Percentiles rank a stretch among this genome's conserved stretches.
Evolutionary conservation across 805 yeast genomes (phyloP).

Genomic region (Pichia occidentalis): DNA sequence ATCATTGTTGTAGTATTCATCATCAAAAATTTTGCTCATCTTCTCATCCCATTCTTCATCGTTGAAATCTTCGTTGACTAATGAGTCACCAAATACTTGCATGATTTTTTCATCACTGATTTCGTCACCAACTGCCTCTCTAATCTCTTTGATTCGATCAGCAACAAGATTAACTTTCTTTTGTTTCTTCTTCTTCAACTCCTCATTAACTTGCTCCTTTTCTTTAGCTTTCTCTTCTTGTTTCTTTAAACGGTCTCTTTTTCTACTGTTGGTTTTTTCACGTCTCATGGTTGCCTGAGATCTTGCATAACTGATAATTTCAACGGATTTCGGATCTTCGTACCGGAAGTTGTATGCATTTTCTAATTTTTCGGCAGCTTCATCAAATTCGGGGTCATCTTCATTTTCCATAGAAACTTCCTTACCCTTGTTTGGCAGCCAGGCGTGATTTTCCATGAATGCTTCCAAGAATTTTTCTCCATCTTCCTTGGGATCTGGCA

Average conservation of each 20-base stretch:
- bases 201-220: slow-evolving; percentile 49
- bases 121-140: slow-evolving; percentile 62
- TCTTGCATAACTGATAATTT: slow-evolving; percentile 92
- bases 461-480: slow-evolving; percentile 61
- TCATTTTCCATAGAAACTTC: slow-evolving; percentile 38
- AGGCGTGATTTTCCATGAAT: slow-evolving; percentile 71
- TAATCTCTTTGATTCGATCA: slow-evolving; percentile 59
- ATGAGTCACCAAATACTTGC: slow-evolving; percentile 63
- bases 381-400: slow-evolving; percentile 84
- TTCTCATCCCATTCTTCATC: slow-evolving; percentile 87
- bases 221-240: slow-evolving; percentile 46
- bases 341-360: slow-evolving; percentile 90
- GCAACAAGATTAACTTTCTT: slow-evolving; percentile 71
- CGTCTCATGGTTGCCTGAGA: slow-evolving; percentile 88
- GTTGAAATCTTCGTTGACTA: slow-evolving; percentile 83
- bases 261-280: slow-evolving; percentile 64
- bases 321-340: slow-evolving; percentile 87
- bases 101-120: slow-evolving; percentile 53
- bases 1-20: slow-evolving; percentile 63
- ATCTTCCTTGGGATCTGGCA: slow-evolving; percentile 69
- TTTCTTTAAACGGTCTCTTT: slow-evolving; percentile 72
- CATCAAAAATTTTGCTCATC: slow-evolving; percentile 80
- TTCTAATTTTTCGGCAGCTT: slow-evolving; percentile 87
- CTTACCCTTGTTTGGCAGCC: slow-evolving; percentile 76
- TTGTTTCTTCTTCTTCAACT: slow-evolving; percentile 63